A percentile compares a stretch with the other conserved stretches of the same genome.
These are phyloP conservation scores for Cyamopsis tetragonoloba DNA, from an alignment of 306 rosid genomes.

Conservation along the genomic window DNA sequence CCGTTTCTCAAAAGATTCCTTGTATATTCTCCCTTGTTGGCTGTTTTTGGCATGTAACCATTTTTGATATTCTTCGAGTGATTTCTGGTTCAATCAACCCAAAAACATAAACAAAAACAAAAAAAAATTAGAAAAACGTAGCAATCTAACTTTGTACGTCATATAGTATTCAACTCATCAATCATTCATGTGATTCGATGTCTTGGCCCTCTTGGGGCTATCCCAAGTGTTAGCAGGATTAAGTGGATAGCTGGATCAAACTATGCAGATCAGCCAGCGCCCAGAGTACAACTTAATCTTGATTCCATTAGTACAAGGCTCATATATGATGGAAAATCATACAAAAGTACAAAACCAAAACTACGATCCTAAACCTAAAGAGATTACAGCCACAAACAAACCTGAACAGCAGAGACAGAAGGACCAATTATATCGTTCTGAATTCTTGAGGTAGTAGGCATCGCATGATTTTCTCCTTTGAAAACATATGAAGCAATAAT, in stretches of 20 bases:
- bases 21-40: conserved; percentile 63
- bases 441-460: conserved; percentile 69
- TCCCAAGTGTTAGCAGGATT: conserved; percentile 20
- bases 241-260: conserved; percentile 2
- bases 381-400: conserved; percentile 33
- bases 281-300: not conserved
- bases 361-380: conserved; percentile 8
- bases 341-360: not conserved
- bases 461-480: conserved; percentile 58
- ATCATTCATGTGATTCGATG: not conserved
- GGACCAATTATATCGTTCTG: conserved; percentile 77
- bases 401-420: conserved; percentile 61
- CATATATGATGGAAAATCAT: not conserved
- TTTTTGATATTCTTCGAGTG: conserved; percentile 58
- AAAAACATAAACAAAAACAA: no score
- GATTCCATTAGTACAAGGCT: conserved; percentile 5
- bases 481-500: conserved; percentile 63
- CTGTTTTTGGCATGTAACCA: conserved; percentile 68
- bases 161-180: not conserved
- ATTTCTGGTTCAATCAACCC: conserved; percentile 45
- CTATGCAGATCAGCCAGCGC: conserved; percentile 10
- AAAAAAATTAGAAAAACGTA: conserved; percentile 20
- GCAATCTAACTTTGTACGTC: not conserved
- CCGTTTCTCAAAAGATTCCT: conserved; percentile 58
- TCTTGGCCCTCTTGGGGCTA: conserved; percentile 6